A percentile compares a stretch with the other conserved stretches of the same genome.
phyloP scores from a whole-genome alignment of 371 early-diverging fungal genomes.

The Mucor lusitanicus region DNA sequence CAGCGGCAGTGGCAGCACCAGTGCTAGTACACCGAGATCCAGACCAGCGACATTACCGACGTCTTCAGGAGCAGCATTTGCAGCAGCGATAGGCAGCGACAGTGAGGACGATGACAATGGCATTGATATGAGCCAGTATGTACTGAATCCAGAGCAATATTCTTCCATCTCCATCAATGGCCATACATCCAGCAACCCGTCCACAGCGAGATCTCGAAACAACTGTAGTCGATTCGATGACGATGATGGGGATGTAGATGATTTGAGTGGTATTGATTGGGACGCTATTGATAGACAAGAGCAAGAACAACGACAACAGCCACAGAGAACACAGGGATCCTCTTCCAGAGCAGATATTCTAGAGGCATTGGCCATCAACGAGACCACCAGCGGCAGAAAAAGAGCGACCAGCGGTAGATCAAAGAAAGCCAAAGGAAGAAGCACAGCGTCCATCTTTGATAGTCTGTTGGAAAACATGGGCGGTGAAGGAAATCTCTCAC shows the following conservation, averaged over 20 bases:
- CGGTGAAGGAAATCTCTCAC: not conserved
- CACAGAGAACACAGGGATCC: not conserved
- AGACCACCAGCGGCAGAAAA: not conserved
- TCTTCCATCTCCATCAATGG: constrained; percentile 11
- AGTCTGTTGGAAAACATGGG: not conserved
- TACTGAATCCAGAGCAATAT: constrained; percentile 8
- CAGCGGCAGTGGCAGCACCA: not conserved
- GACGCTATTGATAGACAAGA: not conserved
- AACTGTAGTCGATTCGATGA: not conserved
- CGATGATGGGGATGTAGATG: not conserved
- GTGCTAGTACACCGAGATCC: not conserved
- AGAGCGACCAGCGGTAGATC: not conserved
- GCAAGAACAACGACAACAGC: not conserved
- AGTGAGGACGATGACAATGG: not conserved
- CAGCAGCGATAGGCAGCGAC: not conserved
- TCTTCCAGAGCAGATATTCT: not conserved
- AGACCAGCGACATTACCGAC: not conserved
- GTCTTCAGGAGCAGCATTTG: constrained; percentile 7
- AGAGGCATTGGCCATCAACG: not conserved
- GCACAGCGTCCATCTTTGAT: not conserved
- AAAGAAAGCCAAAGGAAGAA: not conserved
- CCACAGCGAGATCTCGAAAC: not conserved
- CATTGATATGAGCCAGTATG: constrained; percentile 19
- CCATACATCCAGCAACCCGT: not conserved
- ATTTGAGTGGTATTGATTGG: not conserved